Base-by-base conservation (phyloP, 768 basidiomycete species). In the Crepidotus variabilis region DNA sequence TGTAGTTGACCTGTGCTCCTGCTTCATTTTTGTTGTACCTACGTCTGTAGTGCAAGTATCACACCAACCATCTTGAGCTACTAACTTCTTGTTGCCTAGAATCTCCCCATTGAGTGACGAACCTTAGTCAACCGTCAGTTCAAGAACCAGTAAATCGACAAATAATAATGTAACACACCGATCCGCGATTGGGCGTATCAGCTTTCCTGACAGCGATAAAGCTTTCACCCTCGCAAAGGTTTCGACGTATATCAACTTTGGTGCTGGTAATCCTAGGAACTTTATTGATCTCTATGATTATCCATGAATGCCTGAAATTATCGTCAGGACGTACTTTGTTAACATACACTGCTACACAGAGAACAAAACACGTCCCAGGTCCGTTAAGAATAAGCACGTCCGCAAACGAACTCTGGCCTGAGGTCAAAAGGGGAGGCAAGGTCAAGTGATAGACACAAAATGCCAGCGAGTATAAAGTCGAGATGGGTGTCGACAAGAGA, bases 381-480 rank as follows among this genome's bases (percentile, higher is more conserved):
- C 97, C 97, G 69, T 98, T 98, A 24, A 98, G 71, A 51, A 99
- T 73, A 50, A 99, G 75, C 24, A 92, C 73, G 56, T 98, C 93
- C 23, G 85, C 81, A 63, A 85, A 84, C 2, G 35, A 51, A 34
- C 60, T 73, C 14, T 50, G 51, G 49, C 58, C 64, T 35, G 62
- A 59, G 51, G 57, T 59, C n/a, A 77, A 58, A 8, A 85, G 56
- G 1, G 88, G 89, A 1, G 64, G 57, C 33, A 91, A 47, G 0
- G 82, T 79, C 57, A 94, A 65, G 59, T 83, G 73, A 68, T 83
- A 83, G 24, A 92, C 63, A 58, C 89, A 87, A 34, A 69, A 69
- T 16, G 79, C 55, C 46, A 96, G 71, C 11, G 92, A 92, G 50
- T 69, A 63, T 10, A 83, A 59, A 2, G 88, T 82, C 22, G 92